phyloP scores from a whole-genome alignment of 805 yeast genomes.

The Candida pseudoglaebosa region DNA sequence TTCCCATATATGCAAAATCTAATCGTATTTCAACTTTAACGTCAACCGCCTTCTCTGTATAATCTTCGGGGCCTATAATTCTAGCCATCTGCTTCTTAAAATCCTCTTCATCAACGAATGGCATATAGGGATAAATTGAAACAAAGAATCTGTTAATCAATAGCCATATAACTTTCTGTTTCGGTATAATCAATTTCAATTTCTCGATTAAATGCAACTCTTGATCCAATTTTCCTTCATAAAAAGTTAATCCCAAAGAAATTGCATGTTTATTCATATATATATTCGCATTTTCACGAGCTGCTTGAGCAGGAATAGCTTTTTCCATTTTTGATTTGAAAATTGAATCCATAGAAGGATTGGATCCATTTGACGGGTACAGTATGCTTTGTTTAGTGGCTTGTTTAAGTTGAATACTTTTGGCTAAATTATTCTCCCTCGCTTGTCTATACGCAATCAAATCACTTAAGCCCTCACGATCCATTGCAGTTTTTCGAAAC shows the following conservation, averaged over 20 bases:
- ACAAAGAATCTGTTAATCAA: constrained; percentile 57
- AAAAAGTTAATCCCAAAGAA: constrained; percentile 31
- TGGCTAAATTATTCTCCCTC: neutral
- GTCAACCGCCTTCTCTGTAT: constrained; percentile 17
- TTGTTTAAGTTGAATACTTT: constrained; percentile 2
- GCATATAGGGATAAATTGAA: constrained; percentile 59
- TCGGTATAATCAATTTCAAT: constrained; percentile 46
- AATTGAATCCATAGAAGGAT: neutral
- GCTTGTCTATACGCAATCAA: constrained; percentile 13
- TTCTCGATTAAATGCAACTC: constrained; percentile 39
- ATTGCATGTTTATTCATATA: constrained; percentile 27
- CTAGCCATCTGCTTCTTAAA: constrained; percentile 41
- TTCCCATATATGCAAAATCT: constrained; percentile 34
- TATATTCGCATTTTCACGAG: constrained; percentile 5
- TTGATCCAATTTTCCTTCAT: constrained; percentile 27
- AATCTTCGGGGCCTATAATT: constrained; percentile 41
- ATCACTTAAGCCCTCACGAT: constrained; percentile 22
- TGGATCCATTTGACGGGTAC: neutral
- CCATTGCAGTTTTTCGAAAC: constrained; percentile 22
- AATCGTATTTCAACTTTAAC: constrained; percentile 27
- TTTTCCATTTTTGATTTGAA: neutral
- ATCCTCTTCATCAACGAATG: constrained; percentile 58
- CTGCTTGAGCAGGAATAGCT: neutral
- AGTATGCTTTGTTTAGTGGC: neutral
- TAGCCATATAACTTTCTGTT: constrained; percentile 50